Evolutionary conservation across 2,329 filamentous ascomycete species (phyloP).

Genomic region (Exophiala spinifera): DNA sequence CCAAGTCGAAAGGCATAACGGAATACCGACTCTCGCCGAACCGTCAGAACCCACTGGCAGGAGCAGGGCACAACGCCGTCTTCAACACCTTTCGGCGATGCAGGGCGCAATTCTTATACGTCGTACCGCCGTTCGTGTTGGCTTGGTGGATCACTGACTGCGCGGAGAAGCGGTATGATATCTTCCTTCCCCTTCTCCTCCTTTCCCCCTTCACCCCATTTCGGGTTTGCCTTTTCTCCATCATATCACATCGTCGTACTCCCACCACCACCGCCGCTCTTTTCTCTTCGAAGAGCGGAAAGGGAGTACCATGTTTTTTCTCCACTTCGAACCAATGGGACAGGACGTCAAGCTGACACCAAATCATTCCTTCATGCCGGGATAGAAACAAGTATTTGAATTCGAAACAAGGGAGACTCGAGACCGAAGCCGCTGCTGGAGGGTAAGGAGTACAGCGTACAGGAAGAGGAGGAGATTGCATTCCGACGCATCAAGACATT

Average conservation of each 20-base stretch:
- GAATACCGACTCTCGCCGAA: constrained; percentile 78
- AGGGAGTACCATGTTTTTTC: no score
- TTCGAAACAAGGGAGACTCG: constrained; percentile 42
- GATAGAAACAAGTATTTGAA: constrained; percentile 48
- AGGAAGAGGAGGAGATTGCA: background rate
- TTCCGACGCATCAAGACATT: no score
- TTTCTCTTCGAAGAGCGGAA: no score
- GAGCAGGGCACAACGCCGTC: constrained; percentile 72
- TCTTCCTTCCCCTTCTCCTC: background rate
- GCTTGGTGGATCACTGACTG: constrained; percentile 84
- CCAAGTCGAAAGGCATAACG: constrained; percentile 58
- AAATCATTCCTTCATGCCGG: background rate
- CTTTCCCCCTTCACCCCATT: background rate
- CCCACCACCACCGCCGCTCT: no score
- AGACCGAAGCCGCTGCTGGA: background rate
- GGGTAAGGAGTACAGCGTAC: background rate
- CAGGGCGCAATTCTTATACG: constrained; percentile 81
- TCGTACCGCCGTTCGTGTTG: constrained; percentile 71
- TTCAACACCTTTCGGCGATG: constrained; percentile 94
- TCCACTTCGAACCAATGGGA: no score
- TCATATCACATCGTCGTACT: no score
- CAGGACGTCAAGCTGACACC: background rate
- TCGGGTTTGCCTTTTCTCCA: no score
- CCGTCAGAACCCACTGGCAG: constrained; percentile 82
- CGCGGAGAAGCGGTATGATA: constrained; percentile 50